Evolutionary conservation across 495 filamentous ascomycete genomes (phyloP), one percentile per base, ranked within the genome.

Genomic region (Neurospora sp.): DNA sequence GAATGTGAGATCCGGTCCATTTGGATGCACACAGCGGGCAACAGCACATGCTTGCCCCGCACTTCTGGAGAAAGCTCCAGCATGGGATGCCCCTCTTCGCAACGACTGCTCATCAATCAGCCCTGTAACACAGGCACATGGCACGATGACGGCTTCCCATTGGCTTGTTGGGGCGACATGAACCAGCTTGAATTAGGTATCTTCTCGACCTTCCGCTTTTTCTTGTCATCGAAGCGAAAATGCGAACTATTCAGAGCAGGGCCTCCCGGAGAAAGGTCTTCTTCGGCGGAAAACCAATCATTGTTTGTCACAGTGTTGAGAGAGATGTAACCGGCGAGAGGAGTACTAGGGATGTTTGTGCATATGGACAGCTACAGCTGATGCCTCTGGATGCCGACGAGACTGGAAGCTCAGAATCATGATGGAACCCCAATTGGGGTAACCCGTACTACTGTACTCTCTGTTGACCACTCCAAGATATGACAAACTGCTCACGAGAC

Each of bases 81-180:
- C 39, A 34, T 54, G 40, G 37, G 36, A 66, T 66, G 24, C 28
- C 38, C 36, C 69, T 72, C 54, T 19, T 36, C 71, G 31, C 43
- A 21, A 62, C n/a, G 71, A 37, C 66, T 72, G 45, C 34, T 39
- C 73, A 70, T 76, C 73, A 72, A 59, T 76, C 74, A 77, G 76
- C 73, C 71, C 71, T 78, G 71, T 75, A 74, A 48, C n/a, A 43
- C 17, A 72, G 74, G 70, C 79, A 81, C 78, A 79, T 80, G 79
- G 73, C 37, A 69, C 21, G 42, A 75, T 75, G 11, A 28, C 34
- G 72, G 70, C 31, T 42, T 72, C 70, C 69, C 70, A 81, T 81
- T 81, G 79, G 79, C 34, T 70, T 73, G 42, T 40, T 40, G 42
- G 17, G 17, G 10, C 54, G 28, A 62, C 54, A 62, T 62, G 2